Percentiles rank a stretch among this genome's conserved stretches.
These are phyloP conservation scores for Gracilaria gracilis DNA, from an alignment of 23 red algal species.

Conservation along the genomic window DNA sequence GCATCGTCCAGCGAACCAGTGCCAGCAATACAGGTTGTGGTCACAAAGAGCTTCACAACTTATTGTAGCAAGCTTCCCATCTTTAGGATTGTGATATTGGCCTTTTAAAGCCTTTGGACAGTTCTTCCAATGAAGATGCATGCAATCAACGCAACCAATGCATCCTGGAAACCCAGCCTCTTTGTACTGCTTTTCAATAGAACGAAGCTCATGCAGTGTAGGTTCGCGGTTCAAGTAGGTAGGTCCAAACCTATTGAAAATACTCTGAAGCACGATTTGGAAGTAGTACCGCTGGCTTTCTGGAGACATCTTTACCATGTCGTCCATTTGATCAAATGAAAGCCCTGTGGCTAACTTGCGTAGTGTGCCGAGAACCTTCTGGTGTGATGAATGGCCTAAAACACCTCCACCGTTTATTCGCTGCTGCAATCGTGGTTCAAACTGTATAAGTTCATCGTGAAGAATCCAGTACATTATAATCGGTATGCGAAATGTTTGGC, in stretches of 20 bases:
- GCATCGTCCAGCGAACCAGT: constrained; percentile 34
- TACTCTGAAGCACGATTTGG: neutral
- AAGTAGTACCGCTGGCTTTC: constrained; percentile 4
- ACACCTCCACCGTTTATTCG: neutral
- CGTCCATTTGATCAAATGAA: constrained; percentile 36
- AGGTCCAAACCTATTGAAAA: neutral
- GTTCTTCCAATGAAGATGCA: too few species aligned
- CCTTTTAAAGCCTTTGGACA: too few species aligned
- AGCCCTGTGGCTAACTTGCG: constrained; percentile 23
- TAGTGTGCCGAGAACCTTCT: neutral
- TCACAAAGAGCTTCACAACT: constrained; percentile 30
- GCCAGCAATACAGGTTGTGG: constrained; percentile 29
- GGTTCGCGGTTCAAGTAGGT: constrained; percentile 27
- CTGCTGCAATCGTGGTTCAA: neutral
- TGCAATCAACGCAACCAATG: constrained; percentile 29
- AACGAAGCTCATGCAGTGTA: neutral
- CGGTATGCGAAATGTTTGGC: constrained; percentile 19
- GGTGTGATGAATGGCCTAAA: constrained; percentile 7
- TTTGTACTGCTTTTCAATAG: neutral
- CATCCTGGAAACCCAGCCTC: constrained; percentile 51
- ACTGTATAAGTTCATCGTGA: constrained; percentile 15
- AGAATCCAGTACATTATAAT: neutral
- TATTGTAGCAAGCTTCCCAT: too few species aligned
- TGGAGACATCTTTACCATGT: constrained; percentile 37
- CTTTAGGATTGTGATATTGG: too few species aligned